Evolutionary conservation across 2,329 filamentous ascomycete genomes (phyloP), one percentile per base, ranked within the genome.

Genomic region (Tolypocladium ovalisporum): DNA sequence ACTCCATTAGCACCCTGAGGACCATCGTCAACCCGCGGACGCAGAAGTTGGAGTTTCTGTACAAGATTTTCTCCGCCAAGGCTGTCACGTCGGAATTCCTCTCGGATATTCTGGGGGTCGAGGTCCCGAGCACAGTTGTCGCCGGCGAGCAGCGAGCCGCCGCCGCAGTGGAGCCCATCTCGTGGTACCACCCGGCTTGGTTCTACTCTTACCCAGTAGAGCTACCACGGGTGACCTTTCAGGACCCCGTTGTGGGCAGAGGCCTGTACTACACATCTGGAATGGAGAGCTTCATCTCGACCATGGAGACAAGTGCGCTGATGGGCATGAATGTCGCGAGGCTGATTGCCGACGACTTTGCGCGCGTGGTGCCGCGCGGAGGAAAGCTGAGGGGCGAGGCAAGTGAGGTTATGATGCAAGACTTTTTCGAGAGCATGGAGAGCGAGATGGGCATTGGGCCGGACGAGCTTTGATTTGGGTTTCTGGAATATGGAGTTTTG

Each of bases 291-390:
- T 97, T 99, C 69, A 95, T 97, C 63, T 94, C 88, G 12, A 96
- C 91, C 0, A 97, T 99, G 94, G 94, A 99, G 77, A 97, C 94
- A 8, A 96, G 86, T 69, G 88, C 90, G 1, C 72, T 97, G 63
- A 94, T 94, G 84, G 94, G 94, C 0, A 90, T 82, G 80, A 94
- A 94, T 67, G 85, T 94, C 24, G 90, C 89, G 10, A 79, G 78
- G 61, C 73, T 94, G 56, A 77, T 93, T 52, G 78, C 85, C 0
- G 82, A 92, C 65, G 81, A 82, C 55, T 83, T 66, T 70, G 61
- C 70, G 61, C 65, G 67, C 53, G 61, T 64, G 27, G 9, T 19
- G 19, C 47, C 42, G 32, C 57, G 57, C n/a, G 49, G 35, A 8
- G 51, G 27, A 0, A 2, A 9, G 53, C 24, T 17, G 52, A 13